A percentile compares a stretch with the other conserved stretches of the same genome.
Evolutionary conservation across 495 filamentous ascomycete genomes (phyloP).

Genomic region (Chaetomidium leptoderma): DNA sequence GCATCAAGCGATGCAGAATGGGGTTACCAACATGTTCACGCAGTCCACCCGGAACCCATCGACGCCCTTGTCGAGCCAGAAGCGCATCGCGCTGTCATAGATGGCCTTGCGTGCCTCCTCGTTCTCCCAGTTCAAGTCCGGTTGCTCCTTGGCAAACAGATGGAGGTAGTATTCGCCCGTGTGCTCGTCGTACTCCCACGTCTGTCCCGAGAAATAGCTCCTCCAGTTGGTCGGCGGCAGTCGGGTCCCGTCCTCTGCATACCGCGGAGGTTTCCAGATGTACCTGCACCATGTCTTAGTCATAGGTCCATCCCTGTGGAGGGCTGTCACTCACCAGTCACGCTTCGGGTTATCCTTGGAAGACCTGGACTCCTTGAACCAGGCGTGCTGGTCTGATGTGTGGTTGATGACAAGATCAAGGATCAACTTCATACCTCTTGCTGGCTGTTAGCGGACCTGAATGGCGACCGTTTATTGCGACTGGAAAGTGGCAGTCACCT

Average conservation of each 20-base stretch:
- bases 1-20: not conserved
- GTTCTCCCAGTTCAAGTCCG: constrained; percentile 75
- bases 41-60: constrained; percentile 68
- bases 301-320: not conserved
- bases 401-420: constrained; percentile 77
- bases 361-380: constrained; percentile 65
- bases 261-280: constrained; percentile 61
- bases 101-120: constrained; percentile 58
- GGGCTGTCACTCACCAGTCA: constrained; percentile 46
- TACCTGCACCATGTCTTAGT: constrained; percentile 39
- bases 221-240: constrained; percentile 70
- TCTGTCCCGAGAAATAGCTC: constrained; percentile 50
- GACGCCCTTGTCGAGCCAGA: constrained; percentile 66
- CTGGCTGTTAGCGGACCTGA: constrained; percentile 28
- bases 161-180: constrained; percentile 69
- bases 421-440: constrained; percentile 62
- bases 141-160: constrained; percentile 60
- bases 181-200: constrained; percentile 62
- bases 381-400: constrained; percentile 70
- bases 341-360: constrained; percentile 58
- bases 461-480: too few species aligned
- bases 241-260: constrained; percentile 54
- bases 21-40: constrained; percentile 51
- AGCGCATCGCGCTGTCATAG: constrained; percentile 59
- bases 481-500: constrained; percentile 23